Evolutionary conservation across 1,284 basidiomycete genomes (phyloP).

Genomic region (Stereum hirsutum): DNA sequence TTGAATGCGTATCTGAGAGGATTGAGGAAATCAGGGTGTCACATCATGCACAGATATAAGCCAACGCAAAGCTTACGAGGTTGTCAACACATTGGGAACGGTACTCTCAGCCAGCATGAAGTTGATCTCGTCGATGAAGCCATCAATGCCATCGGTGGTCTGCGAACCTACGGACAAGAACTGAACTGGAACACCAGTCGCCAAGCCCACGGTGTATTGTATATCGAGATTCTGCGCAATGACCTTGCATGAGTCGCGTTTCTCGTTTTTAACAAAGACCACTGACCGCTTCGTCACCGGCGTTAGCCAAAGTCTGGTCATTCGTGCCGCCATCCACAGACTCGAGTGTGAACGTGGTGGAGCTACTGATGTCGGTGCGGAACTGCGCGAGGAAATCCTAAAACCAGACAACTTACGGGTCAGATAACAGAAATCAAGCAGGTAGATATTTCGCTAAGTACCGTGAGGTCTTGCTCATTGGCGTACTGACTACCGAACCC

Average conservation of each 20-base stretch:
- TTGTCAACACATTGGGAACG: constrained; percentile 19
- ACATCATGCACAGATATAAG: no score
- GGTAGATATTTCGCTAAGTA: no score
- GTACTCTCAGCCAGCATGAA: constrained; percentile 14
- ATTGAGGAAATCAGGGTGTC: no score
- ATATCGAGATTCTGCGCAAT: constrained; percentile 6
- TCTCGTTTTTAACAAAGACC: no score
- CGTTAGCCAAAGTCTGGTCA: constrained; percentile 22
- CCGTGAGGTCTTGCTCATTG: no score
- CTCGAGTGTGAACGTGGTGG: constrained; percentile 12
- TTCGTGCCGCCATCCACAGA: background rate
- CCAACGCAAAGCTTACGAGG: no score
- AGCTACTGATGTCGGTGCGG: constrained; percentile 18
- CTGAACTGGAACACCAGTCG: constrained; percentile 50
- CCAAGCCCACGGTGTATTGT: constrained; percentile 50
- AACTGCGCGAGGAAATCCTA: constrained; percentile 12
- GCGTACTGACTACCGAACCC: constrained; percentile 24
- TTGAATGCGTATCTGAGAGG: no score
- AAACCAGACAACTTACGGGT: background rate
- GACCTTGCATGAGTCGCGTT: no score
- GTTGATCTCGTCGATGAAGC: constrained; percentile 19
- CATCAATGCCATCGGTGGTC: constrained; percentile 17
- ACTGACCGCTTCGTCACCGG: background rate
- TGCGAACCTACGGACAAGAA: constrained; percentile 37
- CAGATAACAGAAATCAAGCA: background rate